A percentile compares a stretch with the other conserved stretches of the same genome.
These are phyloP conservation scores for Schwanniomyces polymorphus DNA, from an alignment of 805 yeast species.

Conservation along the genomic window DNA sequence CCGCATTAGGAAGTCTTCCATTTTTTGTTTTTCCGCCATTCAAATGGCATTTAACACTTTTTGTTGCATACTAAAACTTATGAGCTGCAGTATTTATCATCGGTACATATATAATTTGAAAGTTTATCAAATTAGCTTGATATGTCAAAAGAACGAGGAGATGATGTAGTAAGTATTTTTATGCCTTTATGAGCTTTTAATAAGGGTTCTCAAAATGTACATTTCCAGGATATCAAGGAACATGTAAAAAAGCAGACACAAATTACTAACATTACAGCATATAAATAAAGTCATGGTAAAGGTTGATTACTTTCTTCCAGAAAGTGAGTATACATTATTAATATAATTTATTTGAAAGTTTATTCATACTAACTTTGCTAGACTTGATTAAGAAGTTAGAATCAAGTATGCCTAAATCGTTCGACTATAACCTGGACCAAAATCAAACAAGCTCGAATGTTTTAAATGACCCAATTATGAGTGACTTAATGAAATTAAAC, in stretches of 20 bases:
- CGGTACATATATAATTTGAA: background rate
- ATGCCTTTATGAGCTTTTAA: background rate
- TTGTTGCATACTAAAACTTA: background rate
- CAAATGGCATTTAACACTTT: background rate
- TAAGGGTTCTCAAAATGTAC: background rate
- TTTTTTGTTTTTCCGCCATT: background rate
- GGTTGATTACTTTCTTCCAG: slow-evolving; percentile 4
- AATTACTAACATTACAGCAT: background rate
- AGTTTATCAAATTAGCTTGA: background rate
- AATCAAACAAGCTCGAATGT: background rate
- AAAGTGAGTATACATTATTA: slow-evolving; percentile 1
- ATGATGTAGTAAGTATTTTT: background rate
- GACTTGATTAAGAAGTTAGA: slow-evolving; percentile 14
- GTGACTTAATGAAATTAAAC: slow-evolving; percentile 30
- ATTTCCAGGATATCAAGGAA: background rate
- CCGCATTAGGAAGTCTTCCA: slow-evolving; percentile 1
- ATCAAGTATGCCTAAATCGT: slow-evolving; percentile 15
- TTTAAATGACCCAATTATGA: slow-evolving; percentile 29
- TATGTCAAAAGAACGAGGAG: background rate
- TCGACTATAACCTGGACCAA: background rate
- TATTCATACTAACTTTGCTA: slow-evolving; percentile 3
- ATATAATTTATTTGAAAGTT: background rate
- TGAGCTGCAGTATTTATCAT: background rate
- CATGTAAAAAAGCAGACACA: background rate
- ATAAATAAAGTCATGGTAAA: background rate